Evolutionary conservation across 2,329 filamentous ascomycete genomes (phyloP).

Genomic region (Penicillium palitans): DNA sequence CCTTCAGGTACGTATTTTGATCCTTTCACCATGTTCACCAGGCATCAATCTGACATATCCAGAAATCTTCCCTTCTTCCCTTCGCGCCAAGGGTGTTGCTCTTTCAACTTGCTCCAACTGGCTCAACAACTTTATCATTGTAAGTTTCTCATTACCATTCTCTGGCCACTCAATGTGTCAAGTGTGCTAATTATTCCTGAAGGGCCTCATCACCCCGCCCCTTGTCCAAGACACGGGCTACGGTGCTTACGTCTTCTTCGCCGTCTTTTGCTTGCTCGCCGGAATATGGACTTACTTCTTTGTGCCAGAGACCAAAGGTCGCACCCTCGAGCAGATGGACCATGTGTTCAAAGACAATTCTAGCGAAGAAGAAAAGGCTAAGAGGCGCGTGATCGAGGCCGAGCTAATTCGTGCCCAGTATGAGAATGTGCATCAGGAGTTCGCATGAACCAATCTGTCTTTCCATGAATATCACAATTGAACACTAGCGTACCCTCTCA

Average conservation of each 20-base stretch:
- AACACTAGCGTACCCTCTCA: background rate
- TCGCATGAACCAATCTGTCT: constrained; percentile 6
- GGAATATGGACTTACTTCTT: constrained; percentile 55
- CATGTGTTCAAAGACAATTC: constrained; percentile 44
- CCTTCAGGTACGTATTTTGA: constrained; percentile 34
- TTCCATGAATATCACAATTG: background rate
- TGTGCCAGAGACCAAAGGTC: constrained; percentile 60
- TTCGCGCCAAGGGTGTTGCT: constrained; percentile 66
- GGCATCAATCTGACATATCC: constrained; percentile 33
- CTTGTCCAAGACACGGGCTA: constrained; percentile 59
- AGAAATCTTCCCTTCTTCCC: constrained; percentile 64
- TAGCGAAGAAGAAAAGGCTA: constrained; percentile 32
- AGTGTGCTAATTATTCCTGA: background rate
- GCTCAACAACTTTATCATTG: constrained; percentile 64
- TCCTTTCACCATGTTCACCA: background rate
- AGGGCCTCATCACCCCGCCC: constrained; percentile 64
- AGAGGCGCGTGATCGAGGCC: constrained; percentile 35
- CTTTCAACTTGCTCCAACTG: constrained; percentile 65
- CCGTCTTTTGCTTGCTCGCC: constrained; percentile 53
- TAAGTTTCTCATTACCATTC: constrained; percentile 24
- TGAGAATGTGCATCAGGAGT: constrained; percentile 15
- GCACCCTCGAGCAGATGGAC: constrained; percentile 59
- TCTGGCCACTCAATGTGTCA: constrained; percentile 14
- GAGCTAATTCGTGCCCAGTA: constrained; percentile 26
- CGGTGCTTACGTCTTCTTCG: constrained; percentile 61